These are phyloP conservation scores for Xerophyta viscosa DNA, from an alignment of 106 monocot species.

Conservation along the genomic window DNA sequence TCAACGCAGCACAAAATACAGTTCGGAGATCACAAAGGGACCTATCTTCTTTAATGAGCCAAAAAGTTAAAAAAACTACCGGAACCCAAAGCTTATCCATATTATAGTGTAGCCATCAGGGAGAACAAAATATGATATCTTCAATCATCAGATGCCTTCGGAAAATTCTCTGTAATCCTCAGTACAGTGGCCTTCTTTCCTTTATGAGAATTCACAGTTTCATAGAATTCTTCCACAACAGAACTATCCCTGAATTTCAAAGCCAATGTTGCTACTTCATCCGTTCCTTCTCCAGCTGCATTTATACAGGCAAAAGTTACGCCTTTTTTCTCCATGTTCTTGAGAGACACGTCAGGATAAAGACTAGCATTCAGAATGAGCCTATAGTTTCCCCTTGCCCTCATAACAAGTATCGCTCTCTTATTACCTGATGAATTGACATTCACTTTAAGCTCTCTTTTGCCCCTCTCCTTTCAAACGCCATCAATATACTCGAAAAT, in stretches of 20 bases:
- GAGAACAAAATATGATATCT: background rate
- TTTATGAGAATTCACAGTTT: conserved; percentile 53
- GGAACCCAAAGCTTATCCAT: background rate
- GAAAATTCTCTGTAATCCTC: conserved; percentile 76
- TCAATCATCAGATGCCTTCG: conserved; percentile 58
- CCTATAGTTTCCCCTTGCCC: conserved; percentile 81
- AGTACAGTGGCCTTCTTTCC: conserved; percentile 28
- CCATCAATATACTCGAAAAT: conserved; percentile 84
- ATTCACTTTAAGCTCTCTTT: conserved; percentile 83
- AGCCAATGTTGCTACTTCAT: conserved; percentile 64
- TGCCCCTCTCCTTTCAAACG: conserved; percentile 96
- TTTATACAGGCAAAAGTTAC: conserved; percentile 90
- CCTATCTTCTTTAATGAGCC: too few relatives aligned
- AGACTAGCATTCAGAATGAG: conserved; percentile 81
- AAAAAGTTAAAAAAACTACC: background rate
- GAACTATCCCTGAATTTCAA: conserved; percentile 75
- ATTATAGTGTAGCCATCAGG: background rate
- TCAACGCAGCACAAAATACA: too few relatives aligned
- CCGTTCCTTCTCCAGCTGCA: conserved; percentile 53
- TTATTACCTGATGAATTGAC: conserved; percentile 28
- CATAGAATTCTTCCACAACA: conserved; percentile 62
- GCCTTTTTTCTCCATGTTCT: conserved; percentile 87
- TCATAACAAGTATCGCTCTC: conserved; percentile 83
- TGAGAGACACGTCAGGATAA: conserved; percentile 81
- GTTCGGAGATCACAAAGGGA: too few relatives aligned